Percentiles rank a stretch among this genome's conserved stretches.
Evolutionary conservation across 2,329 filamentous ascomycete species (phyloP).

Genomic region (Coccinonectria pachysandricola): DNA sequence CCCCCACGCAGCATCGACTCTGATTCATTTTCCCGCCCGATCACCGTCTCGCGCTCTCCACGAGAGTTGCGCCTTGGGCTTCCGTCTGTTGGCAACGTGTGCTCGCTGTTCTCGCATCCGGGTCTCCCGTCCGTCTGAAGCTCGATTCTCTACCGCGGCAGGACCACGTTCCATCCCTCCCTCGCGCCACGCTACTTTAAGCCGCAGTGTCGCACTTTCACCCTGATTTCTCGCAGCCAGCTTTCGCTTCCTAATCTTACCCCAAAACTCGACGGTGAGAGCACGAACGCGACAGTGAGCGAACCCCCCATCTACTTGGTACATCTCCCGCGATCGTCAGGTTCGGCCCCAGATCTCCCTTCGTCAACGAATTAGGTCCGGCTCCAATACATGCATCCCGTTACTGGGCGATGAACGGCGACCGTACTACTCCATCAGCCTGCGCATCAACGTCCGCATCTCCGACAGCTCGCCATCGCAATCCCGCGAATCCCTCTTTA

Average conservation of each 20-base stretch:
- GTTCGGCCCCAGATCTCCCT: slow-evolving; percentile 10
- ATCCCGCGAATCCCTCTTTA: slow-evolving; percentile 23
- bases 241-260: neutral
- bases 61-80: slow-evolving; percentile 1
- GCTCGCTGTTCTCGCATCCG: slow-evolving; percentile 1
- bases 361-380: slow-evolving; percentile 10
- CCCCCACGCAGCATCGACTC: neutral
- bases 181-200: slow-evolving; percentile 3
- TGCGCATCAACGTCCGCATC: slow-evolving; percentile 18
- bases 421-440: slow-evolving; percentile 13
- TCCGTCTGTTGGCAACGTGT: neutral
- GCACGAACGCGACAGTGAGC: slow-evolving; percentile 10
- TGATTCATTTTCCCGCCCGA: neutral
- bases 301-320: slow-evolving; percentile 6
- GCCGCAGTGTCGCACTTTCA: slow-evolving; percentile 4
- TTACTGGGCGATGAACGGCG: slow-evolving; percentile 21
- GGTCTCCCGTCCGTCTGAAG: slow-evolving; percentile 1
- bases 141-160: slow-evolving; percentile 2
- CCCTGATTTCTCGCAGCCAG: slow-evolving; percentile 1
- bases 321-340: slow-evolving; percentile 14
- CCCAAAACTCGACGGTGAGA: slow-evolving; percentile 6
- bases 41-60: slow-evolving; percentile 3
- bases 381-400: slow-evolving; percentile 19
- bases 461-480: slow-evolving; percentile 15
- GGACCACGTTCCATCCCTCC: slow-evolving; percentile 4